A percentile compares a stretch with the other conserved stretches of the same genome.
Conservation (phyloP, 129 eudicot species). For the Ambrosia trifida region DNA sequence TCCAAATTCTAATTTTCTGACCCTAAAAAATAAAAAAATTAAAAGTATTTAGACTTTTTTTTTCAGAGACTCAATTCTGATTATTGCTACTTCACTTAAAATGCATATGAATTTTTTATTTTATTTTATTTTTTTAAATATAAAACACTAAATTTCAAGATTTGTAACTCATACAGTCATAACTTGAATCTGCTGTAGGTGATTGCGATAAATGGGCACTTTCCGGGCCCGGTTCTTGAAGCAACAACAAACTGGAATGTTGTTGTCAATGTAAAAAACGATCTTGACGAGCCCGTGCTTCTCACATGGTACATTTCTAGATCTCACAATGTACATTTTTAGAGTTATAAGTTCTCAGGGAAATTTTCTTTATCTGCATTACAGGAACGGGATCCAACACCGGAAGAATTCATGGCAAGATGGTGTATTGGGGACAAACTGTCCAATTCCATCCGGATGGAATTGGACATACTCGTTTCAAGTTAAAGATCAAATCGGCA, state of each 20-base stretch:
- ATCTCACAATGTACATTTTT: neutral
- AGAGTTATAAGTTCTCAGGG: neutral
- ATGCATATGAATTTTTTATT: neutral
- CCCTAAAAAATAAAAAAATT: neutral
- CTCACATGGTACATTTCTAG: constrained; percentile 69
- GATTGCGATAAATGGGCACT: constrained; percentile 82
- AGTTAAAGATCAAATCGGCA: constrained; percentile 96
- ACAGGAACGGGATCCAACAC: constrained; percentile 96
- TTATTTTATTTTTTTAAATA: neutral
- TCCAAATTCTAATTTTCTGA: neutral
- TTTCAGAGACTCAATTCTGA: neutral
- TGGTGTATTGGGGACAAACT: constrained; percentile 93
- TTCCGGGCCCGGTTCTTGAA: constrained; percentile 93
- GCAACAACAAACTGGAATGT: constrained; percentile 97
- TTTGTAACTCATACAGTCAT: constrained; percentile 8
- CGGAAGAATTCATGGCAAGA: constrained; percentile 96
- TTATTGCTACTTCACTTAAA: neutral
- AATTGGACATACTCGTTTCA: constrained; percentile 96
- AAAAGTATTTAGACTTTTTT: neutral
- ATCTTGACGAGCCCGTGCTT: constrained; percentile 89
- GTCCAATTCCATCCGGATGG: constrained; percentile 98
- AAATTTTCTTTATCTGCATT: constrained; percentile 21
- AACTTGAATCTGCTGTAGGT: constrained; percentile 45
- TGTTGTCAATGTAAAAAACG: constrained; percentile 79
- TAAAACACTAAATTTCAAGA: constrained; percentile 7